Evolutionary conservation across 2,329 filamentous ascomycete species (phyloP).

Genomic region (Ceratocystis huliohia): DNA sequence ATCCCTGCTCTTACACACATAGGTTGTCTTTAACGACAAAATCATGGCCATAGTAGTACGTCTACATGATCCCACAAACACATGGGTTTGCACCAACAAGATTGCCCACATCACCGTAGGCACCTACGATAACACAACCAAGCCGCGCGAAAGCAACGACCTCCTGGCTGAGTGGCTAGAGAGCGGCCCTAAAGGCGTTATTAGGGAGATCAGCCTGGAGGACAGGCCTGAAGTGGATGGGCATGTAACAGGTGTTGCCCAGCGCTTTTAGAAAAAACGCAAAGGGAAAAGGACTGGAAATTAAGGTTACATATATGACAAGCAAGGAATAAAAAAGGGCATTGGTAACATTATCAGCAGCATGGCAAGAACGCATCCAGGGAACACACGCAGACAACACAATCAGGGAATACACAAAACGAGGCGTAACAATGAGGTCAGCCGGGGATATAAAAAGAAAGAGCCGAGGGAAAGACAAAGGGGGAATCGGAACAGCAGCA

Average conservation of each 20-base stretch:
- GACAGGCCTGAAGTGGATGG: conserved; percentile 38
- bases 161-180: conserved; percentile 64
- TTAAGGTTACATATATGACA: not conserved
- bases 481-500: not conserved
- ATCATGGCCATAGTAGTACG: conserved; percentile 88
- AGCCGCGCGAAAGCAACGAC: conserved; percentile 90
- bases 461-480: not conserved
- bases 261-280: conserved; percentile 1
- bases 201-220: conserved; percentile 39
- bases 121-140: conserved; percentile 59
- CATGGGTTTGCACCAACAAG: conserved; percentile 60
- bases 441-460: not conserved
- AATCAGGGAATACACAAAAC: not conserved
- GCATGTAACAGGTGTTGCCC: conserved; percentile 34
- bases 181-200: conserved; percentile 33
- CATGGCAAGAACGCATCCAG: not conserved
- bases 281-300: not conserved
- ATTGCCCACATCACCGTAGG: conserved; percentile 84
- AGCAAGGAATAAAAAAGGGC: not conserved
- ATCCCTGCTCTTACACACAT: conserved; percentile 37
- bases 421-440: not conserved
- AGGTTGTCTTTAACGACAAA: conserved; percentile 70
- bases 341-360: not conserved
- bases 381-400: conserved; percentile 1
- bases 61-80: conserved; percentile 42